Base-by-base conservation (phyloP, 768 basidiomycete genomes). In the Leccinum aurantiacum region DNA sequence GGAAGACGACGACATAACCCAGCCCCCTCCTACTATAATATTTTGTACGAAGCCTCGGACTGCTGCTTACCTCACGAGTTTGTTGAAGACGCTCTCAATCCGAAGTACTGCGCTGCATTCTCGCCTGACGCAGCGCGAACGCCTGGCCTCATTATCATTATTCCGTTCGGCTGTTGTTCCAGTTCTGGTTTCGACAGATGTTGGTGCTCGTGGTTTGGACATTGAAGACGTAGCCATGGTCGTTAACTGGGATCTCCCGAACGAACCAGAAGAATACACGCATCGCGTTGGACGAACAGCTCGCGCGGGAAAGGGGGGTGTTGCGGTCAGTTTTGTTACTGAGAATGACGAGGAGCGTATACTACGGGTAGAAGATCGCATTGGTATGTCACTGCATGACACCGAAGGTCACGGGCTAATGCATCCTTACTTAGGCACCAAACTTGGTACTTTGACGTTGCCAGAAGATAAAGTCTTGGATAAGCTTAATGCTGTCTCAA, bases 141-240 rank as follows among this genome's bases (percentile, higher is more conserved):
- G 97, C 22, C 76, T 98, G 41, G 77, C 82, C 3, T 93, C 93
- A 10, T 77, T 99, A n/a, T 85, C 88, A 8, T 77, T 92, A 37
- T 99, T 98, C 78, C 85, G 93, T 56, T 86, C 91, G 0, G 87
- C 82, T 17, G 84, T 94, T 53, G 87, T 98, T 41, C 95, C 95
- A 0, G 91, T 99, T 48, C 79, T 99, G 52, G 83, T 99, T 50
- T 93, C 91, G 31, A 98, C 96, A 8, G 96, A 98, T 71, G 96
- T 99, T 33, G 97, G 93, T 15, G 90, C 91, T 19, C 87, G 97
- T 68, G 97, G 97, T 31, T 76, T 99, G 60, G 97, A 98, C 76
- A 96, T 98, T 58, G 93, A 93, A 61, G 93, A 95, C 65, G 95
- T 99, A 11, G 94, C 91, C 11, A 86, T 98, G 79, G 93, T 99